Evolutionary conservation across 169 alveolate genomes (phyloP), one percentile per base, ranked within the genome.

Genomic region (Plasmodium inui): DNA sequence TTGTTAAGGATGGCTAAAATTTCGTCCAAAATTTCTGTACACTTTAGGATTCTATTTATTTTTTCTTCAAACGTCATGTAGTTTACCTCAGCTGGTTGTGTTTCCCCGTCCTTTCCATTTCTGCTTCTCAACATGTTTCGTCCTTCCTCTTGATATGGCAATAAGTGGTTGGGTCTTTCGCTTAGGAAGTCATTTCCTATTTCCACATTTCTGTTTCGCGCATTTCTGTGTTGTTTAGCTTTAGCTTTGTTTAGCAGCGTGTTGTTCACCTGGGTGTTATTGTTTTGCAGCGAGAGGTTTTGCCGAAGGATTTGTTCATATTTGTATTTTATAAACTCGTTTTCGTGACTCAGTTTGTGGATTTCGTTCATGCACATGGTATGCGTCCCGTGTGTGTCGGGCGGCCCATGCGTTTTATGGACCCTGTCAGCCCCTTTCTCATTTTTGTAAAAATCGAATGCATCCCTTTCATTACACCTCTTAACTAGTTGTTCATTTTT

Each of bases 321-420:
- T 55, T 88, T 76, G 50, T 88, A 79, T 79, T 88, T 88, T 9
- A 88, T 78, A 72, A 88, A 88, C 30, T 88, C 94, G 41, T 88
- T 88, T 88, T 88, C 89, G 30, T 88, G 71, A 50, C 82, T 88
- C 55, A 88, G 71, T 79, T 78, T 44, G 72, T 78, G 81, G 26
- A 88, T 78, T 80, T 88, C 82, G 17, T 79, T 30, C 44, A 76
- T 41, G 72, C 81, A 88, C 50, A 41, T 22, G 17, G 55, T 72
- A 79, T 88, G 82, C 34, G 72, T 79, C 19, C 72, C 57, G 22
- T 14, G 22, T 8, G 61, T 14, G 6, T 14, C 7, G 19, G 2
- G 17, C 57, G 19, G 17, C 57, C n/a, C 57, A 46, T 46, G 17
- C 3, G 19, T 50, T 12, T 26, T 50, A 17, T 50, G 26, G 26